A percentile compares a stretch with the other conserved stretches of the same genome.
Evolutionary conservation across 225 moss, liverwort and hornwort genomes (phyloP).

Genomic region (Polytrichum commune): DNA sequence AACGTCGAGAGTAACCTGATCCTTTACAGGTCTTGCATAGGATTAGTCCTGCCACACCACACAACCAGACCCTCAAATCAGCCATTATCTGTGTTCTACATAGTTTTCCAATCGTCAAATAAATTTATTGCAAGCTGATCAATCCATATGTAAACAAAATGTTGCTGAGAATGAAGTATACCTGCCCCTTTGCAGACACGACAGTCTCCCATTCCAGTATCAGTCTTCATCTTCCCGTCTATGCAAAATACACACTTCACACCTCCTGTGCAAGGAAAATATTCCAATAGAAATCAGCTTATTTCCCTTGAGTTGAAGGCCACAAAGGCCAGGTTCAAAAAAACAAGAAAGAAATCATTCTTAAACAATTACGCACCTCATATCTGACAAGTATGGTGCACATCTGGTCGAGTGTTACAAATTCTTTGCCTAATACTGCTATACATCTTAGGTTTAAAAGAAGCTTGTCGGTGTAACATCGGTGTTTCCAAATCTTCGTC

Average conservation of each 20-base stretch:
- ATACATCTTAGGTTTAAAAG: neutral
- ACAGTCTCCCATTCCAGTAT: constrained; percentile 67
- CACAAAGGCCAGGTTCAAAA: too few species aligned
- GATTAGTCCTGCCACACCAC: constrained; percentile 60
- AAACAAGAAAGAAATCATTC: too few species aligned
- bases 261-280: constrained; percentile 53
- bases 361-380: too few species aligned
- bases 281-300: too few species aligned
- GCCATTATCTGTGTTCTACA: neutral
- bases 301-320: too few species aligned
- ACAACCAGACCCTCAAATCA: neutral
- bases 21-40: constrained; percentile 94
- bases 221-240: constrained; percentile 86
- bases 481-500: neutral
- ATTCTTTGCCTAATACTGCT: neutral
- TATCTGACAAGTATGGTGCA: too few species aligned
- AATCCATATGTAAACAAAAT: neutral
- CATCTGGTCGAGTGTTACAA: too few species aligned
- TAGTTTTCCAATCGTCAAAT: neutral
- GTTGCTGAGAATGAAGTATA: constrained; percentile 15
- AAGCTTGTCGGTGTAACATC: neutral
- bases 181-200: constrained; percentile 95
- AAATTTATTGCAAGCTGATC: neutral
- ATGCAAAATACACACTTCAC: constrained; percentile 88
- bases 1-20: constrained; percentile 82